A percentile compares a stretch with the other conserved stretches of the same genome.
These are phyloP conservation scores for Cryptococcus amylolentus DNA, from an alignment of 1,284 basidiomycete genomes.

Conservation along the genomic window DNA sequence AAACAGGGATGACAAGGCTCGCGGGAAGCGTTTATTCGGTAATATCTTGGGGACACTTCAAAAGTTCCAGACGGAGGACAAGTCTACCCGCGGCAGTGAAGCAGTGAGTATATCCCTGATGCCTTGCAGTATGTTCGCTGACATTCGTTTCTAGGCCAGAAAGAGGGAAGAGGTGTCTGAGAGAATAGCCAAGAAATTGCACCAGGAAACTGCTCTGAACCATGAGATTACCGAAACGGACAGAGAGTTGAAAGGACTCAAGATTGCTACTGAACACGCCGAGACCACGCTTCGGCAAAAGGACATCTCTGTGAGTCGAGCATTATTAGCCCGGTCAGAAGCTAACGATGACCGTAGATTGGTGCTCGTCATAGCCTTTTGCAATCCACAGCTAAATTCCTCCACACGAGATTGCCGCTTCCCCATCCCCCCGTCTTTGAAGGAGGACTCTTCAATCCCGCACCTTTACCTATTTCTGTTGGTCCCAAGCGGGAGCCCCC, in stretches of 20 bases:
- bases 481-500: conserved; percentile 31
- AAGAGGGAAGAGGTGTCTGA: conserved; percentile 41
- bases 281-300: conserved; percentile 40
- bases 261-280: conserved; percentile 37
- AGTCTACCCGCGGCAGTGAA: conserved; percentile 34
- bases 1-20: conserved; percentile 42
- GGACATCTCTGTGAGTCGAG: conserved; percentile 38
- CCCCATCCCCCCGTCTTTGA: conserved; percentile 21
- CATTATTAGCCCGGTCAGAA: background rate
- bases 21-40: conserved; percentile 45
- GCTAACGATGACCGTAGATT: conserved; percentile 20
- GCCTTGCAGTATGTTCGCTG: background rate
- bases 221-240: conserved; percentile 41
- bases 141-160: conserved; percentile 28
- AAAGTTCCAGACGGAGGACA: conserved; percentile 49
- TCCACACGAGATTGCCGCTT: conserved; percentile 31
- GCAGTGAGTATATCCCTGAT: conserved; percentile 33
- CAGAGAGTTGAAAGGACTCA: conserved; percentile 37
- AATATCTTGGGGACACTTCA: conserved; percentile 48
- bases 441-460: conserved; percentile 24
- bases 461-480: conserved; percentile 37
- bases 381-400: conserved; percentile 33
- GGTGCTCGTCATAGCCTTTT: conserved; percentile 35
- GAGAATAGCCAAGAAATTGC: conserved; percentile 41
- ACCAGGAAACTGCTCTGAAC: conserved; percentile 35